A percentile compares a stretch with the other conserved stretches of the same genome.
Evolutionary conservation across 164 flowering plant species (phyloP).

Genomic region (Macadamia tetraphylla): DNA sequence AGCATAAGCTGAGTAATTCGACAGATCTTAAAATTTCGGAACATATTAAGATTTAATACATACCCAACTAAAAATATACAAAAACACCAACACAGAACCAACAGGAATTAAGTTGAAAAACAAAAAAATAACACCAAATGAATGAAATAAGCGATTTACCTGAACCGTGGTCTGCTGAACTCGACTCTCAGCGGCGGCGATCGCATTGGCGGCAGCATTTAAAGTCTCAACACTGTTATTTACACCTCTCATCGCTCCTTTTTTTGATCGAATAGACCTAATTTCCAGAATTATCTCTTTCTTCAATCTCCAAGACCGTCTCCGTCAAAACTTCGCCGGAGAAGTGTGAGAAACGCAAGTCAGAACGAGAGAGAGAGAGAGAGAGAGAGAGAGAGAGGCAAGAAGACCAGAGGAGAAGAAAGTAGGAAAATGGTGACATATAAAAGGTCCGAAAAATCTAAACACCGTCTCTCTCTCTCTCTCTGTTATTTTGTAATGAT

Average conservation of each 20-base stretch:
- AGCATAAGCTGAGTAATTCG: neutral
- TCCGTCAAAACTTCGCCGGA: conserved; percentile 5
- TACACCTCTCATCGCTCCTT: conserved; percentile 26
- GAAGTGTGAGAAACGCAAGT: neutral
- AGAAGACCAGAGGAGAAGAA: neutral
- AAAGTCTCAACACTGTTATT: conserved; percentile 64
- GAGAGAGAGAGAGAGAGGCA: neutral
- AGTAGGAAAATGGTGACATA: neutral
- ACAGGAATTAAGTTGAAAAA: neutral
- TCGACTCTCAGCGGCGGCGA: conserved; percentile 63
- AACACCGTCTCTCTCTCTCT: neutral
- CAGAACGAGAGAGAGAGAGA: neutral
- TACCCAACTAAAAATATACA: neutral
- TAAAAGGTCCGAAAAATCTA: neutral
- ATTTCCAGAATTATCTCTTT: conserved; percentile 1
- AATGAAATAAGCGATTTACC: conserved; percentile 29
- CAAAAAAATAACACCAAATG: neutral
- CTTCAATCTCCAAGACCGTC: neutral
- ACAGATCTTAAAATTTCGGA: conserved; percentile 19
- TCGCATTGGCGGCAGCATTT: conserved; percentile 91
- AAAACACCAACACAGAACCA: neutral
- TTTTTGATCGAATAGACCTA: conserved; percentile 6
- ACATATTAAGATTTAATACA: neutral
- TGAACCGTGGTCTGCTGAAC: conserved; percentile 53
- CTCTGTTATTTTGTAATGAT: too few species aligned